Percentiles rank a stretch among this genome's conserved stretches.
Conservation (phyloP, 164 flowering plant genomes). For the Stephania yunnanensis region DNA sequence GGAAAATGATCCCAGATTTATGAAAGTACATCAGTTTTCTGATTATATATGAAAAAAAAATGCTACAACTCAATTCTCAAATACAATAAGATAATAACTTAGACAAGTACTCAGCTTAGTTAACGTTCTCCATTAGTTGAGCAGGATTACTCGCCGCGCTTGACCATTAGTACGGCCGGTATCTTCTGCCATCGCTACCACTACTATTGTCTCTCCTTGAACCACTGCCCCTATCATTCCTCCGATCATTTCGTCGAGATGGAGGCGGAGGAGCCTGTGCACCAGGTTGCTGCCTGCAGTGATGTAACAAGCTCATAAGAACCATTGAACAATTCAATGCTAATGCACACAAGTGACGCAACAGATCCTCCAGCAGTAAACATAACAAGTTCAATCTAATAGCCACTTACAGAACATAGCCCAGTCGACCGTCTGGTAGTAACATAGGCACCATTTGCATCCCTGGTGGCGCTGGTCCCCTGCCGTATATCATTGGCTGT, state of each 20-base stretch:
- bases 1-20: too few relatives aligned
- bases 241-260: constrained; percentile 53
- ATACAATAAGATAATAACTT: too few relatives aligned
- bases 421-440: constrained; percentile 95
- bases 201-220: constrained; percentile 40
- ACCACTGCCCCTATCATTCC: constrained; percentile 50
- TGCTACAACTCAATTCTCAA: too few relatives aligned
- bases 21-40: too few relatives aligned
- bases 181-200: constrained; percentile 60
- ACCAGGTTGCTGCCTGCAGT: constrained; percentile 88
- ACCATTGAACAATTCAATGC: too few relatives aligned
- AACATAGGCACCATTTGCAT: constrained; percentile 99
- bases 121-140: background rate
- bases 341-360: background rate
- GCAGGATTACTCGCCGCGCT: constrained; percentile 29
- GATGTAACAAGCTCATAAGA: background rate
- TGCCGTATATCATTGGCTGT: constrained; percentile 94
- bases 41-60: too few relatives aligned
- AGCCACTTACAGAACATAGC: constrained; percentile 92
- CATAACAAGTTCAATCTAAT: background rate
- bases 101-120: background rate
- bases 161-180: constrained; percentile 65
- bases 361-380: background rate
- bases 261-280: constrained; percentile 55
- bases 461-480: constrained; percentile 94